Conservation (phyloP, 306 rosid species). For the Gastrolobium villosum region DNA sequence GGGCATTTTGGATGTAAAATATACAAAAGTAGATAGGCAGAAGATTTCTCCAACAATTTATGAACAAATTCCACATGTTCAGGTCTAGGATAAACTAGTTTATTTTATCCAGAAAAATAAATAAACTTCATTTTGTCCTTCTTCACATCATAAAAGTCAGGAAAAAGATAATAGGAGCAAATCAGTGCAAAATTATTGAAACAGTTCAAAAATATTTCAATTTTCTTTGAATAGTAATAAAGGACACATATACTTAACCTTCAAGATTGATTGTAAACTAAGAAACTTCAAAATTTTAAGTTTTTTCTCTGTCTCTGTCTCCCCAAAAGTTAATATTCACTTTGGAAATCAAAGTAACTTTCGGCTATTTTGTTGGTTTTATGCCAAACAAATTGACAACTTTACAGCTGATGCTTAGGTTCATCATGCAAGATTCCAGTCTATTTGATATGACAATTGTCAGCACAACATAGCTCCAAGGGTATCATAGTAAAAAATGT, state of each 20-base stretch:
- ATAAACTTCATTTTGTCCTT: not conserved
- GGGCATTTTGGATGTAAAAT: conserved; percentile 9
- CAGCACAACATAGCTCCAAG: not conserved
- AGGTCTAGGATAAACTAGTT: not conserved
- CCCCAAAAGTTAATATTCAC: conserved; percentile 2
- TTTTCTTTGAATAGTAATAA: not conserved
- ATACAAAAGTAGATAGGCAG: conserved; percentile 12
- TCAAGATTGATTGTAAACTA: not conserved
- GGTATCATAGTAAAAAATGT: not conserved
- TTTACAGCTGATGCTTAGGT: conserved; percentile 29
- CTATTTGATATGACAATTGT: not conserved
- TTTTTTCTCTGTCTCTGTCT: not conserved
- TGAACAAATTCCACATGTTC: conserved; percentile 9
- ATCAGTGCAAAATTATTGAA: not conserved
- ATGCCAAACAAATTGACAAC: conserved; percentile 34
- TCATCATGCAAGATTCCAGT: conserved; percentile 13
- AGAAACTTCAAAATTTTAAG: conserved; percentile 13
- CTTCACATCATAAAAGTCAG: conserved; percentile 27
- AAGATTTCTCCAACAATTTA: not conserved
- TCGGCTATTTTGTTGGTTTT: conserved; percentile 16
- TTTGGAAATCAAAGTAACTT: conserved; percentile 12
- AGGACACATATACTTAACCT: not conserved
- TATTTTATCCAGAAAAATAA: conserved; percentile 5
- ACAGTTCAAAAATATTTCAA: not conserved
- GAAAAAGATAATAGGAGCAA: not conserved